A percentile compares a stretch with the other conserved stretches of the same genome.
These are phyloP conservation scores for Penicillium paradoxum DNA, from an alignment of 495 filamentous ascomycete genomes.

Conservation along the genomic window DNA sequence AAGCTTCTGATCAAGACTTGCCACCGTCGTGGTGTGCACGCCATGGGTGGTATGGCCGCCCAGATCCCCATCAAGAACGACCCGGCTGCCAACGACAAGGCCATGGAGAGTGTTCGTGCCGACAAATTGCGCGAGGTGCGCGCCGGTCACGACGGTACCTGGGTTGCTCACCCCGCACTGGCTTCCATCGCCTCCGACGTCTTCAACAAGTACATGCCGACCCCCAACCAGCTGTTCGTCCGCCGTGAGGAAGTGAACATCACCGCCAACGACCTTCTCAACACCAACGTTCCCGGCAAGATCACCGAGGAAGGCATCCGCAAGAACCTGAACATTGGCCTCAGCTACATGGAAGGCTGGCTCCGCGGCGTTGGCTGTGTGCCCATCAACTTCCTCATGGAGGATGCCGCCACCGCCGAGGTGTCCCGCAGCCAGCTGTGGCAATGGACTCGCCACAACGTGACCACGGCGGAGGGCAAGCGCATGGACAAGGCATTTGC, in stretches of 20 bases:
- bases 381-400: constrained; percentile 99
- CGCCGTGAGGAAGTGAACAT: constrained; percentile 88
- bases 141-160: constrained; percentile 93
- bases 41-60: constrained; percentile 99
- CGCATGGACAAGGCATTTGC: constrained; percentile 89
- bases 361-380: constrained; percentile 91
- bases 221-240: constrained; percentile 91
- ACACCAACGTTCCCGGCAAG: constrained; percentile 95
- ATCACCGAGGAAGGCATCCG: constrained; percentile 95
- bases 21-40: constrained; percentile 90
- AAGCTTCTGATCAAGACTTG: constrained; percentile 97
- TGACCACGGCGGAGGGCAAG: constrained; percentile 83
- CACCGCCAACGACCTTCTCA: constrained; percentile 84
- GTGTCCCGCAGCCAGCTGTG: constrained; percentile 89
- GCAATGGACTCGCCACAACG: constrained; percentile 91
- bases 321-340: constrained; percentile 96
- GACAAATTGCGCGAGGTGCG: constrained; percentile 96
- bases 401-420: constrained; percentile 96
- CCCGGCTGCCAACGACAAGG: constrained; percentile 80
- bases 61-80: constrained; percentile 99
- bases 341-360: constrained; percentile 99
- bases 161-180: constrained; percentile 96
- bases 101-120: constrained; percentile 87
- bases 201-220: constrained; percentile 99
- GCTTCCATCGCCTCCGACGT: constrained; percentile 84